Percentiles rank a stretch among this genome's conserved stretches.
Evolutionary conservation across 140 eudicot genomes (phyloP).

Genomic region (Anethum foeniculum): DNA sequence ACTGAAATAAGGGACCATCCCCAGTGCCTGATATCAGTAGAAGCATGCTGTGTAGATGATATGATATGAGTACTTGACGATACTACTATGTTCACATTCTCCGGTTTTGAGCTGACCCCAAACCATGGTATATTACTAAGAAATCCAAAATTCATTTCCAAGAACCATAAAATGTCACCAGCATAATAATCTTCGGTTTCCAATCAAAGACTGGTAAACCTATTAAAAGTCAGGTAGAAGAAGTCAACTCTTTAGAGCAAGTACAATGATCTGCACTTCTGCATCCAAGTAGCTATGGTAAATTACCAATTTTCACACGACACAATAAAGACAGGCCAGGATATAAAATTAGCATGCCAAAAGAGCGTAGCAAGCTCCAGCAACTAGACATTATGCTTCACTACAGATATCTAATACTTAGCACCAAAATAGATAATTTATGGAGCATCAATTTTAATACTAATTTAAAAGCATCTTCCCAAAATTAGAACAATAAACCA

Average conservation of each 20-base stretch:
- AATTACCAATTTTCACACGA: not conserved
- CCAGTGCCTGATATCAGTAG: constrained; percentile 39
- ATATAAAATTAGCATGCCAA: no score
- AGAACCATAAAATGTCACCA: not conserved
- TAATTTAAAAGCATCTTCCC: no score
- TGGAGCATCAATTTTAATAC: no score
- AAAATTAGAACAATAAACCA: no score
- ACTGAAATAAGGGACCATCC: constrained; percentile 44
- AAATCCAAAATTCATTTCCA: constrained; percentile 22
- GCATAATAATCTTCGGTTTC: not conserved
- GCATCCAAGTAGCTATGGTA: not conserved
- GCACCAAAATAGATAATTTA: no score
- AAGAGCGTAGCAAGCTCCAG: no score
- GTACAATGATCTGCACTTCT: not conserved
- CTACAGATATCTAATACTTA: no score
- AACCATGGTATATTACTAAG: constrained; percentile 29
- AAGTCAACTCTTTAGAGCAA: not conserved
- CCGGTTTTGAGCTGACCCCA: constrained; percentile 24
- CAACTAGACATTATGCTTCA: no score
- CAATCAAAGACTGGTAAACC: constrained; percentile 4
- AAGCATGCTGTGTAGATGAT: constrained; percentile 25
- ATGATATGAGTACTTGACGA: constrained; percentile 20
- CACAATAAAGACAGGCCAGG: not conserved
- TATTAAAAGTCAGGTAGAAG: not conserved
- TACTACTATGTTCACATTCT: constrained; percentile 9